Conservation (phyloP, 306 rosid species). For the Psophocarpus tetragonolobus region DNA sequence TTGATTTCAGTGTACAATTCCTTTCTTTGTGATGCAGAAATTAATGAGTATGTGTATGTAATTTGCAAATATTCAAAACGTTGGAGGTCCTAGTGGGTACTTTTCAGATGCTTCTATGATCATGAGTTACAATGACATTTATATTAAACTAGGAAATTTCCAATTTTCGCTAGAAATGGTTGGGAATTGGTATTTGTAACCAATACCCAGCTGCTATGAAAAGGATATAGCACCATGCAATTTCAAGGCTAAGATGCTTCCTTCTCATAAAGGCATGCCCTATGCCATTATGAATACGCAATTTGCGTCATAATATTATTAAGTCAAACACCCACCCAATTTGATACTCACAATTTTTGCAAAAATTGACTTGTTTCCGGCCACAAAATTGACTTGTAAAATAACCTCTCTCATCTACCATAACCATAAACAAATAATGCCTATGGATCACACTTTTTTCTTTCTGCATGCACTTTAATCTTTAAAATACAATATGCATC, state of each 20-base stretch:
- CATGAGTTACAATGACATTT: slow-evolving; percentile 1
- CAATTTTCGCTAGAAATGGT: not conserved
- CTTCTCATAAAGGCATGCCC: slow-evolving; percentile 7
- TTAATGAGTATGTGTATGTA: not conserved
- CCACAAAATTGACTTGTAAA: slow-evolving; percentile 23
- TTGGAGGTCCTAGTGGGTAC: slow-evolving; percentile 16
- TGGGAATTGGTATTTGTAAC: slow-evolving; percentile 12
- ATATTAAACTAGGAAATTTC: not conserved
- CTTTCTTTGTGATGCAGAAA: slow-evolving; percentile 37
- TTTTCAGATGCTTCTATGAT: slow-evolving; percentile 14
- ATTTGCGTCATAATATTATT: slow-evolving; percentile 8
- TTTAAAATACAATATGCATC: not conserved
- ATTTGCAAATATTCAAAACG: not conserved
- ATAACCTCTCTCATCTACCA: slow-evolving; percentile 35
- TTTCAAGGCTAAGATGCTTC: slow-evolving; percentile 29
- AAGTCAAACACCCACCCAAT: slow-evolving; percentile 40
- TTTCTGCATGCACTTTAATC: not conserved
- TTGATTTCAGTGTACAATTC: slow-evolving; percentile 32
- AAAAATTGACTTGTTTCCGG: slow-evolving; percentile 2
- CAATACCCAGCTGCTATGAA: slow-evolving; percentile 39
- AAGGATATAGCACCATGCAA: slow-evolving; percentile 40
- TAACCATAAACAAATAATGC: slow-evolving; percentile 15
- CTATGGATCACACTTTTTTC: not conserved
- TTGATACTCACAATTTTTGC: slow-evolving; percentile 33
- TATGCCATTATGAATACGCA: slow-evolving; percentile 35